Percentiles rank a stretch among this genome's conserved stretches.
phyloP scores from a whole-genome alignment of 2,329 filamentous ascomycete genomes.

The Colletotrichum tabaci region DNA sequence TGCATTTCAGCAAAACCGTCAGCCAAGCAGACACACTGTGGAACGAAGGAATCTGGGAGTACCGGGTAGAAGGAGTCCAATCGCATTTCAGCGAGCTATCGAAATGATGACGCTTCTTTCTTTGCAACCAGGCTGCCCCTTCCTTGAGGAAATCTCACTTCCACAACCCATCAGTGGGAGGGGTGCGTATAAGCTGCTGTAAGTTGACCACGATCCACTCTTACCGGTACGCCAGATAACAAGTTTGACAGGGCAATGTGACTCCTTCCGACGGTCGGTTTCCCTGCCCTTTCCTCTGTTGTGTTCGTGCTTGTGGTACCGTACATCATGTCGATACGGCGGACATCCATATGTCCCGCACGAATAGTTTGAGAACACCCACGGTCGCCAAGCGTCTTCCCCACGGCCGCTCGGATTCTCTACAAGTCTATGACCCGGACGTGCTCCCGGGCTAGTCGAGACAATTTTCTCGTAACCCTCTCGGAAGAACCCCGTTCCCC shows the following conservation, averaged over 20 bases:
- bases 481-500: not conserved
- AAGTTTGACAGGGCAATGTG: not conserved
- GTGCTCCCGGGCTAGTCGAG: conserved; percentile 21
- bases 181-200: conserved; percentile 9
- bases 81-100: not conserved
- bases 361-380: conserved; percentile 7
- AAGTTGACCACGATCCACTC: not conserved
- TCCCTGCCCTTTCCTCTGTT: not conserved
- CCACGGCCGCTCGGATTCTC: conserved; percentile 17
- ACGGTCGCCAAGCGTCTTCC: conserved; percentile 24
- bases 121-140: conserved; percentile 7
- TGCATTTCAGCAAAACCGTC: conserved; percentile 34
- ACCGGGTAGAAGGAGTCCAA: not conserved
- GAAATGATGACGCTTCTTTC: conserved; percentile 29
- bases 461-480: conserved; percentile 17
- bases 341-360: conserved; percentile 24
- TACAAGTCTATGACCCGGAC: conserved; percentile 2
- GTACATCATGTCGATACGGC: conserved; percentile 15
- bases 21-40: conserved; percentile 13
- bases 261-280: not conserved
- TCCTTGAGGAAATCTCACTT: not conserved
- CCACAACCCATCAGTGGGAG: not conserved
- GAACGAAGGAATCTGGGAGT: conserved; percentile 7
- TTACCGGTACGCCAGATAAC: not conserved
- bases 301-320: conserved; percentile 14